A percentile compares a stretch with the other conserved stretches of the same genome.
phyloP scores from a whole-genome alignment of 306 rosid species.

The Cicer chorassanicum region DNA sequence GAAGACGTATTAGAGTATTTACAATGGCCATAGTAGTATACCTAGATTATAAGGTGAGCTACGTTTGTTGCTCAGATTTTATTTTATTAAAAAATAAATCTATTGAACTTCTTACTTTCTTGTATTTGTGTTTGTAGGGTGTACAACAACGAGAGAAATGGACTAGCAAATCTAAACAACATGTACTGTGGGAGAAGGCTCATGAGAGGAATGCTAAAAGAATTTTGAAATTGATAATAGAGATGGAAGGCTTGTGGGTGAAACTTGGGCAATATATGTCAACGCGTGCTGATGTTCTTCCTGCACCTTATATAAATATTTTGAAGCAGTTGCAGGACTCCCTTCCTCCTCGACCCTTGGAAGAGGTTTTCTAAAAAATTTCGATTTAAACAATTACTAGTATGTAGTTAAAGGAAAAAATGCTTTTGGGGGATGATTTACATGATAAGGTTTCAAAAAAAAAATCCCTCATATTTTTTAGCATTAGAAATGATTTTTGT shows the following conservation, averaged over 20 bases:
- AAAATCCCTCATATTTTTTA: neutral
- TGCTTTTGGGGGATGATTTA: slow-evolving; percentile 26
- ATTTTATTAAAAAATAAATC: slow-evolving; percentile 24
- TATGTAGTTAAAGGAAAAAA: neutral
- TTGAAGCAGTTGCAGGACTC: slow-evolving; percentile 94
- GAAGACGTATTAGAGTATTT: slow-evolving; percentile 54
- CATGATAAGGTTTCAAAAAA: neutral
- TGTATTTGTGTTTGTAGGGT: slow-evolving; percentile 53
- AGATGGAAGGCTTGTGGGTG: slow-evolving; percentile 99
- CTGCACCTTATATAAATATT: slow-evolving; percentile 74
- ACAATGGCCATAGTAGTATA: slow-evolving; percentile 52
- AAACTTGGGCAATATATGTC: slow-evolving; percentile 97
- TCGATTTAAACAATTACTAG: neutral
- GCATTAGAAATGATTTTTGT: slow-evolving; percentile 10
- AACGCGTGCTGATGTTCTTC: slow-evolving; percentile 98
- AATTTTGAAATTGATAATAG: slow-evolving; percentile 71
- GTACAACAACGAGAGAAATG: slow-evolving; percentile 89
- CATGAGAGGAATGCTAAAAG: slow-evolving; percentile 95
- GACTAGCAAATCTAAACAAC: slow-evolving; percentile 61
- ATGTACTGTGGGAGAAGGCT: slow-evolving; percentile 81
- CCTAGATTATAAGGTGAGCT: slow-evolving; percentile 61
- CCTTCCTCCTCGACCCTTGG: slow-evolving; percentile 93
- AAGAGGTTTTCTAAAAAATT: slow-evolving; percentile 66
- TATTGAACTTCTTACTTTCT: slow-evolving; percentile 29
- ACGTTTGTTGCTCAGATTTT: slow-evolving; percentile 13